Base-by-base conservation (phyloP, 176 grass and related monocot species). In the Puya raimondii region DNA sequence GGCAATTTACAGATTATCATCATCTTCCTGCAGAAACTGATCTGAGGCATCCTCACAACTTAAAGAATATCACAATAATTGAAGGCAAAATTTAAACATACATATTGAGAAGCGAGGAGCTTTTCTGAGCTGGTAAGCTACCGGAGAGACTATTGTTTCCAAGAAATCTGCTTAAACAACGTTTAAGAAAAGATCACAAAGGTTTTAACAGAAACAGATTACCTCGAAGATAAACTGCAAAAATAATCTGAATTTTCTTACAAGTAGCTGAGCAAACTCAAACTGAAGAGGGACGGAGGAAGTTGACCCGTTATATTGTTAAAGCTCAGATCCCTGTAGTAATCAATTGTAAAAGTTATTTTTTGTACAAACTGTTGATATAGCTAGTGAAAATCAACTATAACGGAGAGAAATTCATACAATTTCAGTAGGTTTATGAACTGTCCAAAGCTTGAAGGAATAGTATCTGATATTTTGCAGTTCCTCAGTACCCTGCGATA, bases 131-230 rank as follows among this genome's bases (percentile, higher is more conserved):
- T 50, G 94, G 89, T 52, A 97, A 86, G 63, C 65, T 92, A 27
- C 94, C 84, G 74, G 74, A 83, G 76, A 96, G 75, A 52, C 76
- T 91, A 71, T 96, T 96, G 47, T 91, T 91, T 29, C 91, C 91
- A 3, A 96, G 85, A 91, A 96, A 96, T 84, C 88, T 96, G 85
- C 11, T 15, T 48, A 47, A 76, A 64, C 10, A 72, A 47, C 10
- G 9, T n/a, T 22, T 26, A 48, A 25, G 9, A 20, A 11, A 23
- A 79, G 20, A 12, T 20, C 52, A 64, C 11, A 15, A 49, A 33
- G 64, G 64, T 21, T 56, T 58, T 57, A 58, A 9, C 13, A 51
- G 2, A 72, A 59, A 64, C 64, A 50, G 33, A 64, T 9, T 33
- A 63, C 52, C 47, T 42, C 7, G 25, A 16, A 42, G 16, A 58